Evolutionary conservation across 495 filamentous ascomycete species (phyloP).

Genomic region (Schizothecium vesticola): DNA sequence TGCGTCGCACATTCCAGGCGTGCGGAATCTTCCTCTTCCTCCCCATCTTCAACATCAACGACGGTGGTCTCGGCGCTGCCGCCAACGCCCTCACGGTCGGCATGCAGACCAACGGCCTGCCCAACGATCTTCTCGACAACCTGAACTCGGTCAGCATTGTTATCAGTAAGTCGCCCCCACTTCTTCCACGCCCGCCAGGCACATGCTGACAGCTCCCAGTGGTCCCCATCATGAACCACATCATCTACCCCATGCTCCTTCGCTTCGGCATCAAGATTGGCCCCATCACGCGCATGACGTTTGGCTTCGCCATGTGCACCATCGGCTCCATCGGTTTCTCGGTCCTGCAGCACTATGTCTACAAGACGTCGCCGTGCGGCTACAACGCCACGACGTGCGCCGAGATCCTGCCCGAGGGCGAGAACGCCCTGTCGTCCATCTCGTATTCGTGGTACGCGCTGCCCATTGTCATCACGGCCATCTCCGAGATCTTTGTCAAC

Average conservation of each 20-base stretch:
- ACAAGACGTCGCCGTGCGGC: constrained; percentile 49
- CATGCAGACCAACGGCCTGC: constrained; percentile 57
- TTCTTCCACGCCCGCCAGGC: background rate
- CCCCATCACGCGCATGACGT: constrained; percentile 66
- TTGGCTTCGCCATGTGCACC: constrained; percentile 63
- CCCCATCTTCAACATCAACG: constrained; percentile 58
- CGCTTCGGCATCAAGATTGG: constrained; percentile 56
- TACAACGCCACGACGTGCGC: constrained; percentile 38
- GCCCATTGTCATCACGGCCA: constrained; percentile 45
- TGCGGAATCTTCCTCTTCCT: constrained; percentile 52
- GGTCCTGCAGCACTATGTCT: constrained; percentile 68
- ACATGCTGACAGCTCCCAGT: constrained; percentile 31
- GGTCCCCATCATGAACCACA: constrained; percentile 62
- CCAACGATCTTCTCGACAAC: constrained; percentile 70
- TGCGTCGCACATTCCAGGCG: constrained; percentile 47
- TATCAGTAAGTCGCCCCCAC: constrained; percentile 32
- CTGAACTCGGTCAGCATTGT: constrained; percentile 69
- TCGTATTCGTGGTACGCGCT: constrained; percentile 39
- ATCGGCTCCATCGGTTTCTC: constrained; percentile 57
- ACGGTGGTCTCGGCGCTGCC: constrained; percentile 40
- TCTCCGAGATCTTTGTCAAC: constrained; percentile 64
- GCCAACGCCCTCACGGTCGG: constrained; percentile 52
- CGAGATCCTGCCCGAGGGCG: constrained; percentile 29
- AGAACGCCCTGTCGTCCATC: constrained; percentile 40
- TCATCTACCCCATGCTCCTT: constrained; percentile 64